Conservation (phyloP, 208 protist genomes). For the Endotrypanum monterogeii region DNA sequence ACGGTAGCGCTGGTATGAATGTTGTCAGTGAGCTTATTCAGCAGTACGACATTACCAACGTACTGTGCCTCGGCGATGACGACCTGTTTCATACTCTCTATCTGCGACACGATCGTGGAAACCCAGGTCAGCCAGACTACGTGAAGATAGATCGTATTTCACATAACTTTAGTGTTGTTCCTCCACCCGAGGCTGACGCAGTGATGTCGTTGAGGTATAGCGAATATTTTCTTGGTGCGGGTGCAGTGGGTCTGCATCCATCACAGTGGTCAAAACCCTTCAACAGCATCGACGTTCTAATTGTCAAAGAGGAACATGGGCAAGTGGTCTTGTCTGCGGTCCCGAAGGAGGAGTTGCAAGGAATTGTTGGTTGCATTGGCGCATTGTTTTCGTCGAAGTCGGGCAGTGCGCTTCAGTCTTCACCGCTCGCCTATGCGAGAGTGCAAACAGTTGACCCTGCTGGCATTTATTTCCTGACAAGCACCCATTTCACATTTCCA, state of each 20-base stretch:
- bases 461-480: constrained; percentile 78
- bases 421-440: constrained; percentile 62
- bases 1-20: constrained; percentile 55
- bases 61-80: constrained; percentile 79
- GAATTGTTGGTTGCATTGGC: constrained; percentile 77
- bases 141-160: constrained; percentile 68
- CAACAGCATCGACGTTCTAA: constrained; percentile 64
- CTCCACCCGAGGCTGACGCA: constrained; percentile 25
- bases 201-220: constrained; percentile 50
- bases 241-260: constrained; percentile 60
- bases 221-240: constrained; percentile 74
- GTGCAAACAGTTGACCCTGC: constrained; percentile 71
- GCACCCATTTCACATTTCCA: constrained; percentile 74
- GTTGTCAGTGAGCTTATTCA: constrained; percentile 69
- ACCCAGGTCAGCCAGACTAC: constrained; percentile 13
- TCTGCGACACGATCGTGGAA: constrained; percentile 32
- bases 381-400: constrained; percentile 53
- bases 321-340: constrained; percentile 52
- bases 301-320: constrained; percentile 62
- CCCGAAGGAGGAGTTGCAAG: constrained; percentile 57
- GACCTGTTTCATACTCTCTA: constrained; percentile 70
- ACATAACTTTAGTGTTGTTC: constrained; percentile 46
- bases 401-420: constrained; percentile 42
- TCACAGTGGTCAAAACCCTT: constrained; percentile 68
- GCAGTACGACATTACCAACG: constrained; percentile 61